These are phyloP conservation scores for Pyrus hybrid DNA, from an alignment of 331 rosid genomes.

Conservation along the genomic window DNA sequence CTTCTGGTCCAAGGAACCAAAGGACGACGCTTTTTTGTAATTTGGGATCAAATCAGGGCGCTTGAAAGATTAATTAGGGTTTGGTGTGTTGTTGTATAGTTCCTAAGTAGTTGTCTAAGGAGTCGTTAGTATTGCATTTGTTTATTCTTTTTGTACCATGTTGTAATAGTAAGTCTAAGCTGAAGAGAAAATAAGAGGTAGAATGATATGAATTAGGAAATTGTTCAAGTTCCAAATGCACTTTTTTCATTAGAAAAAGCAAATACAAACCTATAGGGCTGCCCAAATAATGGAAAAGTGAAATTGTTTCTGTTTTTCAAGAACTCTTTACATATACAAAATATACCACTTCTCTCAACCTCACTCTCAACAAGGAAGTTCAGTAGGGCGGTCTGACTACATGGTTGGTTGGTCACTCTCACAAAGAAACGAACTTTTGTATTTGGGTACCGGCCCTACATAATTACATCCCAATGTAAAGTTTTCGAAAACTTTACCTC, in stretches of 20 bases:
- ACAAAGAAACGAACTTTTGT: too few relatives aligned
- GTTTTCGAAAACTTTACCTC: background rate
- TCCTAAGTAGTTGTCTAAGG: background rate
- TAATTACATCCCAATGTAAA: background rate
- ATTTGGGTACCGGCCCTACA: background rate
- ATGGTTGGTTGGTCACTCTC: background rate
- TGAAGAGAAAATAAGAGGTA: background rate
- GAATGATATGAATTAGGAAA: background rate
- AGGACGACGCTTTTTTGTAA: background rate
- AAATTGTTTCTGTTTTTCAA: background rate
- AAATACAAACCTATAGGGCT: background rate
- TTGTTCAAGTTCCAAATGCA: background rate
- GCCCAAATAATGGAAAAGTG: background rate
- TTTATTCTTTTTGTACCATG: constrained; percentile 1
- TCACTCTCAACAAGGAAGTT: background rate
- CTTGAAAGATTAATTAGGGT: too few relatives aligned
- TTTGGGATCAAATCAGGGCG: too few relatives aligned
- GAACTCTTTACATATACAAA: background rate
- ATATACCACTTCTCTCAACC: background rate
- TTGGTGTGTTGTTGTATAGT: constrained; percentile 7
- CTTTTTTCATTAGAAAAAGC: background rate
- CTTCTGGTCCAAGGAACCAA: background rate
- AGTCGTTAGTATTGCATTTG: constrained; percentile 8
- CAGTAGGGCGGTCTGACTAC: background rate
- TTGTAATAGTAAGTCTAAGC: too few relatives aligned